Evolutionary conservation across 257 asterid species (phyloP).

Genomic region (Nicotiana noctiflora): DNA sequence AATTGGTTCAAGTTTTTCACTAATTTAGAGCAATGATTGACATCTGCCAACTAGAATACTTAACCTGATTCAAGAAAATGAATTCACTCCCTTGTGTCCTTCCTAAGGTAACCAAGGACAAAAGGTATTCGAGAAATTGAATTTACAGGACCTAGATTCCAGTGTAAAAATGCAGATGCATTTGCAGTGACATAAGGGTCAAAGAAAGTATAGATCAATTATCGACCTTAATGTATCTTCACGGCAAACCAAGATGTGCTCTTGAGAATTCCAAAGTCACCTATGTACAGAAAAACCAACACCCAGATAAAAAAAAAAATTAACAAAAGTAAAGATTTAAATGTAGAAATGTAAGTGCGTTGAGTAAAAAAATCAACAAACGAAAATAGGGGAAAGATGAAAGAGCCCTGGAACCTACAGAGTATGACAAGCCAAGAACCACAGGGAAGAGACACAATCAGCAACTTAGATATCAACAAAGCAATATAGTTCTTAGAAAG

Average conservation of each 20-base stretch:
- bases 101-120: background rate
- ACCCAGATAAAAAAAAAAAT: background rate
- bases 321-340: background rate
- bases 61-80: background rate
- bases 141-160: background rate
- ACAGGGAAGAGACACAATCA: background rate
- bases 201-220: background rate
- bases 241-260: background rate
- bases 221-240: slow-evolving; percentile 1
- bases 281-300: background rate
- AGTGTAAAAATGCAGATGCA: background rate
- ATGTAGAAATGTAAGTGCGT: background rate
- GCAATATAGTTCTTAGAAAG: background rate
- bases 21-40: slow-evolving; percentile 4
- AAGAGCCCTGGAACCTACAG: background rate
- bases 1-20: background rate
- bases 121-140: background rate
- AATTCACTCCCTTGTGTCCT: background rate
- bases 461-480: slow-evolving; percentile 2
- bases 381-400: background rate
- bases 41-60: background rate
- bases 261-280: background rate
- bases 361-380: background rate
- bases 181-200: background rate
- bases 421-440: background rate